Evolutionary conservation across 371 early-diverging fungal species (phyloP), one percentile per base, ranked within the genome.

Genomic region (Circinella umbellata): DNA sequence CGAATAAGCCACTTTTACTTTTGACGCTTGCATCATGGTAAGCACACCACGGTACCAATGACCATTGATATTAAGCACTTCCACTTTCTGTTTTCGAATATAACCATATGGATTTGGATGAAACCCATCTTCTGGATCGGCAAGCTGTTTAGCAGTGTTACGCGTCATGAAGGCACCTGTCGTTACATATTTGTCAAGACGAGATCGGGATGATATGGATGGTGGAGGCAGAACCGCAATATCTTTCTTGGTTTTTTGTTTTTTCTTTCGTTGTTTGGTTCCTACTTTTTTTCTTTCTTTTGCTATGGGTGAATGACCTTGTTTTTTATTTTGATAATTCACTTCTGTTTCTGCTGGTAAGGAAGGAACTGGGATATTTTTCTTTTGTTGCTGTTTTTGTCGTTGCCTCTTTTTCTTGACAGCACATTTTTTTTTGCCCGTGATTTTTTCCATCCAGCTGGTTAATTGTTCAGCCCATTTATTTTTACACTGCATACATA

Each of bases 161-260:
- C 83, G 73, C 1, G 85, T 83, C 62, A 85, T 73, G 64, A 85
- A 84, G 0, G 87, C 87, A 0, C 87, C 87, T 6, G 87, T 86
- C 0, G 84, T 84, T 35, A 75, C 73, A 64, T 76, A 82, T 7
- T 60, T 64, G 14, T 64, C 64, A 6, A 34, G 7, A 18, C 34
- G 34, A 42, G 42, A 11, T 1, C 42, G 42, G 6, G 42, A 42
- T 17, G 49, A 47, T 54, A 35, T 64, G 0, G 49, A 35, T 27
- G 65, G 65, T 17, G 65, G 65, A 17, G 65, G 65, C 0, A 38
- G 54, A 18, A 27, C 20, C 62, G 48, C 34, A n/a, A 6, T 17
- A 48, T 64, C 51, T 17, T 36, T 20, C 51, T 65, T 37, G 5
- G 18, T 20, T 57, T 17, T 18, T 60, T 36, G 46, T 37, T 18